Conservation (phyloP, 1,139 yeast genomes). For the Torulaspora pretoriensis region DNA sequence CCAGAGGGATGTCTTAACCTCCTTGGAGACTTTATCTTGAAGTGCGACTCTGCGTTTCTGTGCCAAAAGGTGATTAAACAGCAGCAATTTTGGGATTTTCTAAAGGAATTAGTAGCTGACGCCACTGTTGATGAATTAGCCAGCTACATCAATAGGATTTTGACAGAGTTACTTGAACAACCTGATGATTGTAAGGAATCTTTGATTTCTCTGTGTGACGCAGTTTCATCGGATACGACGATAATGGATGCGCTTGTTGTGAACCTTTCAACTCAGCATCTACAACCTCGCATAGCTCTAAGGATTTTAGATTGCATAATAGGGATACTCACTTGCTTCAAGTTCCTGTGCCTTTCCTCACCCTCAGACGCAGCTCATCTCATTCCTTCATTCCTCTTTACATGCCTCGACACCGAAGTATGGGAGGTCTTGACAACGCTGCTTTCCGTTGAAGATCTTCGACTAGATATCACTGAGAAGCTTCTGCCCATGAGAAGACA, state of each 20-base stretch:
- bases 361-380: slow-evolving; percentile 16
- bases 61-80: slow-evolving; percentile 12
- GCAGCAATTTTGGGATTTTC: slow-evolving; percentile 10
- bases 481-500: slow-evolving; percentile 18
- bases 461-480: slow-evolving; percentile 16
- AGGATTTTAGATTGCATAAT: slow-evolving; percentile 17
- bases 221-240: slow-evolving; percentile 10
- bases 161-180: slow-evolving; percentile 6
- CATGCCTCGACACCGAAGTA: slow-evolving; percentile 16
- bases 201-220: slow-evolving; percentile 6
- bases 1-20: slow-evolving; percentile 1
- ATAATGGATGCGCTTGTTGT: slow-evolving; percentile 17
- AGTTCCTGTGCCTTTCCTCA: slow-evolving; percentile 10
- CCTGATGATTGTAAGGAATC: slow-evolving; percentile 5
- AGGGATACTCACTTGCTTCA: slow-evolving; percentile 11
- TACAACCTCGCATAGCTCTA: slow-evolving; percentile 6
- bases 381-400: slow-evolving; percentile 15
- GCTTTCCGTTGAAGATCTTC: slow-evolving; percentile 14
- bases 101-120: slow-evolving; percentile 14
- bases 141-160: slow-evolving; percentile 5
- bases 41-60: slow-evolving; percentile 15
- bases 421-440: slow-evolving; percentile 18
- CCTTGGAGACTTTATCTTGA: slow-evolving; percentile 14
- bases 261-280: slow-evolving; percentile 10
- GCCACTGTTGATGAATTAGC: slow-evolving; percentile 9